phyloP scores from a whole-genome alignment of 2,329 filamentous ascomycete genomes.

The Colletotrichum navitas region DNA sequence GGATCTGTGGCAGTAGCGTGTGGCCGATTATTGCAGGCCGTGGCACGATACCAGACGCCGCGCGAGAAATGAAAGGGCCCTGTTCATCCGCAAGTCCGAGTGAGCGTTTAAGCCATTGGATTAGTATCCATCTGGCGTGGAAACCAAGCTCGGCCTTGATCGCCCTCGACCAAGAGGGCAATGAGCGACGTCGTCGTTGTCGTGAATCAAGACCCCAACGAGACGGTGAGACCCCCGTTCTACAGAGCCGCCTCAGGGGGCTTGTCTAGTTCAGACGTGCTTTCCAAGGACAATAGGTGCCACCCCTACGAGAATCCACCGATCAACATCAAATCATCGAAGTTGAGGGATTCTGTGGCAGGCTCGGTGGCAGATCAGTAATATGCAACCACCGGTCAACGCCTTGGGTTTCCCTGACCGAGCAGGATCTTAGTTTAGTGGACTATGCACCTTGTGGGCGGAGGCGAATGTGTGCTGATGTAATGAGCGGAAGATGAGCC shows the following conservation, averaged over 20 bases:
- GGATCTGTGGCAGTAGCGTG: slow-evolving; percentile 36
- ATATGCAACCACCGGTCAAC: neutral
- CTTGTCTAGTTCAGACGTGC: slow-evolving; percentile 31
- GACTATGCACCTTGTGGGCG: neutral
- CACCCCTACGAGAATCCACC: slow-evolving; percentile 25
- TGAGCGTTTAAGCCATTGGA: slow-evolving; percentile 16
- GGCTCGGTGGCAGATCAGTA: slow-evolving; percentile 23
- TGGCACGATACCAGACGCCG: slow-evolving; percentile 31
- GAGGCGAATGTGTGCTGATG: slow-evolving; percentile 19
- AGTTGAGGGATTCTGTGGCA: slow-evolving; percentile 8
- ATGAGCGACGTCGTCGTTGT: slow-evolving; percentile 11
- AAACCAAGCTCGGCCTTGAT: slow-evolving; percentile 18
- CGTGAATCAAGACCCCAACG: slow-evolving; percentile 23
- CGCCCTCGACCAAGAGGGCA: slow-evolving; percentile 20
- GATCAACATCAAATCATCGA: slow-evolving; percentile 32
- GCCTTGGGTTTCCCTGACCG: slow-evolving; percentile 10
- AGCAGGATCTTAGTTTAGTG: neutral
- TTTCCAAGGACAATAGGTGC: slow-evolving; percentile 15
- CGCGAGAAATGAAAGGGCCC: slow-evolving; percentile 33
- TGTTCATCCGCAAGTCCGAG: slow-evolving; percentile 31
- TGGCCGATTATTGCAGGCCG: slow-evolving; percentile 33
- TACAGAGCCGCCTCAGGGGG: slow-evolving; percentile 38
- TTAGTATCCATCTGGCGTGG: slow-evolving; percentile 17
- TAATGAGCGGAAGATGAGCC: slow-evolving; percentile 19
- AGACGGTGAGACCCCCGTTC: slow-evolving; percentile 40